Evolutionary conservation across 2,329 filamentous ascomycete genomes (phyloP).

Genomic region (Whalleya microplaca): DNA sequence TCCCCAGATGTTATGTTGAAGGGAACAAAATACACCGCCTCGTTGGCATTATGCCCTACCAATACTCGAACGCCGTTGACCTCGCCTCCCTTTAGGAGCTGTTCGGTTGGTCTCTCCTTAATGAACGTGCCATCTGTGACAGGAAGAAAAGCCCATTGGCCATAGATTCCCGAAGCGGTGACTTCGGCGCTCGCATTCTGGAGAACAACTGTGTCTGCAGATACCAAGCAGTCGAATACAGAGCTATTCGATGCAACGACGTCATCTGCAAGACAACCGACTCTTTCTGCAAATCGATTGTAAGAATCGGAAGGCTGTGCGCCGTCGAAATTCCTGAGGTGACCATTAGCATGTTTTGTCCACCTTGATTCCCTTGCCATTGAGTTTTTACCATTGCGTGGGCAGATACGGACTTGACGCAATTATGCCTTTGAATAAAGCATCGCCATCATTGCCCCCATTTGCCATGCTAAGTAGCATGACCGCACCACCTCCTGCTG

Average conservation of each 20-base stretch:
- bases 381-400: slow-evolving; percentile 49
- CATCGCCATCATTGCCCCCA: slow-evolving; percentile 44
- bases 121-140: slow-evolving; percentile 43
- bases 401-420: slow-evolving; percentile 54
- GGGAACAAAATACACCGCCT: slow-evolving; percentile 43
- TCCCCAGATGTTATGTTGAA: slow-evolving; percentile 38
- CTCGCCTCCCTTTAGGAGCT: slow-evolving; percentile 31
- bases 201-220: slow-evolving; percentile 38
- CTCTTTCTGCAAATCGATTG: slow-evolving; percentile 38
- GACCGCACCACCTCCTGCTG: slow-evolving; percentile 55
- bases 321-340: slow-evolving; percentile 36
- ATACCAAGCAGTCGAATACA: slow-evolving; percentile 41
- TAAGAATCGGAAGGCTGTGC: slow-evolving; percentile 37
- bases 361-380: slow-evolving; percentile 22
- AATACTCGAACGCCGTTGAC: slow-evolving; percentile 41
- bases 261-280: slow-evolving; percentile 36
- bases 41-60: slow-evolving; percentile 42
- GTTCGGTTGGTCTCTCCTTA: slow-evolving; percentile 32
- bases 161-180: slow-evolving; percentile 31
- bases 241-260: slow-evolving; percentile 16
- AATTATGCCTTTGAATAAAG: slow-evolving; percentile 50
- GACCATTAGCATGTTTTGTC: neutral
- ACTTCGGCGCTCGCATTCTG: slow-evolving; percentile 42
- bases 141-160: slow-evolving; percentile 42
- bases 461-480: slow-evolving; percentile 53